Evolutionary conservation across 305 asterid genomes (phyloP).

Genomic region (Solanum hybrid): DNA sequence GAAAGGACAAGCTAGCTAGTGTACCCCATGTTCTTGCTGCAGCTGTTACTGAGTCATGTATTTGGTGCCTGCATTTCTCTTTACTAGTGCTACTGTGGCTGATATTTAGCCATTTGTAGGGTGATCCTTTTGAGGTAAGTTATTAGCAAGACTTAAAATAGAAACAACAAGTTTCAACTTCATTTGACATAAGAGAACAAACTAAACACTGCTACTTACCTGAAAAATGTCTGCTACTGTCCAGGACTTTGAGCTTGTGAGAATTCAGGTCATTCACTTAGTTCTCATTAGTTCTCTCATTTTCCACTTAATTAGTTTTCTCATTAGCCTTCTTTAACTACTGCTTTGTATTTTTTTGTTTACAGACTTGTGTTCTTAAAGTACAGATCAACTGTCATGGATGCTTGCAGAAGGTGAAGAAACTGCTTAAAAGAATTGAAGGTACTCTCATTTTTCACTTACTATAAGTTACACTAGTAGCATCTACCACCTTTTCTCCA

Average conservation of each 20-base stretch:
- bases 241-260: slow-evolving; percentile 21
- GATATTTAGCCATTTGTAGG: not conserved
- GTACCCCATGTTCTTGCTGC: not conserved
- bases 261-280: slow-evolving; percentile 16
- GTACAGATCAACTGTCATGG: slow-evolving; percentile 74
- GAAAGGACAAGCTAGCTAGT: not conserved
- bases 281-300: not conserved
- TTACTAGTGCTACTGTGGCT: not conserved
- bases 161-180: not conserved
- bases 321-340: not conserved
- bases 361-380: slow-evolving; percentile 54
- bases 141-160: not conserved
- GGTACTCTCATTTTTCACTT: slow-evolving; percentile 27
- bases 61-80: not conserved
- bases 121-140: not conserved
- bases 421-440: slow-evolving; percentile 46
- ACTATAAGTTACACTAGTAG: not conserved
- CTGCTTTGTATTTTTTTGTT: not conserved
- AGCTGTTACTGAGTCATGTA: slow-evolving; percentile 1
- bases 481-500: not conserved
- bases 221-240: slow-evolving; percentile 16
- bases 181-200: slow-evolving; percentile 4
- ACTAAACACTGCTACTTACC: slow-evolving; percentile 1
- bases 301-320: not conserved
- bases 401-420: slow-evolving; percentile 59